Evolutionary conservation across 164 flowering plant genomes (phyloP).

Genomic region (Protea cynaroides): DNA sequence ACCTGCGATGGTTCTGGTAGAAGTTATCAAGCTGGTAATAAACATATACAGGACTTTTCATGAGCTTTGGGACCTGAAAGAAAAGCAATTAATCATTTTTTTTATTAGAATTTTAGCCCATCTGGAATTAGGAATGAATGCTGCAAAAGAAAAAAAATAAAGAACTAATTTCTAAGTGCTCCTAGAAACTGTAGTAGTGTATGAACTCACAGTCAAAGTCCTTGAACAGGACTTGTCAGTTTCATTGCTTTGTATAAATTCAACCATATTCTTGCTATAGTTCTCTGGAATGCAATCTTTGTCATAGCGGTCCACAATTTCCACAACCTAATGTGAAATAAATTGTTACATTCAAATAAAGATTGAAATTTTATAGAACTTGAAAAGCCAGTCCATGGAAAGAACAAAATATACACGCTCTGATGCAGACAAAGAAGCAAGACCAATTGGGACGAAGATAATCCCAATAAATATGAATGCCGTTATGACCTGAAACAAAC

Average conservation of each 20-base stretch:
- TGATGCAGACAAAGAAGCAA: conserved; percentile 75
- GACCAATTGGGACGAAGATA: conserved; percentile 83
- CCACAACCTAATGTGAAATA: conserved; percentile 58
- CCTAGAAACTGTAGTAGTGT: not conserved
- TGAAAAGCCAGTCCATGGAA: not conserved
- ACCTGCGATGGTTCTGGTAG: conserved; percentile 89
- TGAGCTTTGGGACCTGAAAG: conserved; percentile 55
- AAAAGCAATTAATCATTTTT: not conserved
- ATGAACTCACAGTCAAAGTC: conserved; percentile 39
- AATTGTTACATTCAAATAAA: not conserved
- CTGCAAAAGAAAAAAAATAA: not conserved
- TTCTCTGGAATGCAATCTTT: conserved; percentile 45
- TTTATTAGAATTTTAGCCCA: not conserved
- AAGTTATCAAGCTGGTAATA: conserved; percentile 76
- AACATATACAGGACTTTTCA: conserved; percentile 61
- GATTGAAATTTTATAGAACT: not conserved
- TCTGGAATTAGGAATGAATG: too few species aligned
- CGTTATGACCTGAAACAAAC: conserved; percentile 59
- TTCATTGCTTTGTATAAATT: conserved; percentile 37
- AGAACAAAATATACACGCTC: conserved; percentile 32
- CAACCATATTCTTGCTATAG: conserved; percentile 23
- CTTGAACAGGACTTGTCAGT: conserved; percentile 65
- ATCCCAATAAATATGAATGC: conserved; percentile 55
- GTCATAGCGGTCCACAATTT: conserved; percentile 73
- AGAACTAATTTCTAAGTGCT: not conserved